These are phyloP conservation scores for Corymbia maculata DNA, from an alignment of 345 rosid species.

Conservation along the genomic window DNA sequence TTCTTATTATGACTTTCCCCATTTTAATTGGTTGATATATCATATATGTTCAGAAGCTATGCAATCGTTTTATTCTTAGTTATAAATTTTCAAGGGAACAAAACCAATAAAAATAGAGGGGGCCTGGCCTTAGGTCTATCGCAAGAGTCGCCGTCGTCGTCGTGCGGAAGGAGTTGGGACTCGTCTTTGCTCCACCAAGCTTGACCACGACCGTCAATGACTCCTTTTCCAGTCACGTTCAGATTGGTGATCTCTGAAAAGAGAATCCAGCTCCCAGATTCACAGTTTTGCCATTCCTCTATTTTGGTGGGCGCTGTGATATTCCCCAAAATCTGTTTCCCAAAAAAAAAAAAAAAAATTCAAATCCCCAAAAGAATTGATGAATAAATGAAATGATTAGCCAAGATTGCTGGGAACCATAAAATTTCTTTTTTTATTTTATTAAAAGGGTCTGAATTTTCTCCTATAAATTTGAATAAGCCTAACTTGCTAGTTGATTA, in stretches of 20 bases:
- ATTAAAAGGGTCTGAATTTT: no score
- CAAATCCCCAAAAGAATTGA: neutral
- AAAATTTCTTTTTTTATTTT: neutral
- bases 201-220: conserved; percentile 25
- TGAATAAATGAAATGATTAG: neutral
- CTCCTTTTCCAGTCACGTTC: conserved; percentile 13
- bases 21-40: no score
- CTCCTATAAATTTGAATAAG: no score
- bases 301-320: conserved; percentile 9
- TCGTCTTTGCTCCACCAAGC: conserved; percentile 16
- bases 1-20: no score
- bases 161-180: neutral
- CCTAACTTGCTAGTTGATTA: neutral
- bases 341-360: neutral
- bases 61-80: no score
- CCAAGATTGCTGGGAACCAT: no score
- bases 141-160: neutral
- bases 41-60: no score
- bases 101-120: no score
- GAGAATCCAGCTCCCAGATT: conserved; percentile 10
- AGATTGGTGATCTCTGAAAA: conserved; percentile 18
- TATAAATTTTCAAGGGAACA: no score
- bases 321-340: conserved; percentile 1
- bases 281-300: conserved; percentile 15
- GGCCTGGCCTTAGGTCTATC: neutral